phyloP scores from a whole-genome alignment of 129 eudicot species.

The Kitagawia praeruptora region DNA sequence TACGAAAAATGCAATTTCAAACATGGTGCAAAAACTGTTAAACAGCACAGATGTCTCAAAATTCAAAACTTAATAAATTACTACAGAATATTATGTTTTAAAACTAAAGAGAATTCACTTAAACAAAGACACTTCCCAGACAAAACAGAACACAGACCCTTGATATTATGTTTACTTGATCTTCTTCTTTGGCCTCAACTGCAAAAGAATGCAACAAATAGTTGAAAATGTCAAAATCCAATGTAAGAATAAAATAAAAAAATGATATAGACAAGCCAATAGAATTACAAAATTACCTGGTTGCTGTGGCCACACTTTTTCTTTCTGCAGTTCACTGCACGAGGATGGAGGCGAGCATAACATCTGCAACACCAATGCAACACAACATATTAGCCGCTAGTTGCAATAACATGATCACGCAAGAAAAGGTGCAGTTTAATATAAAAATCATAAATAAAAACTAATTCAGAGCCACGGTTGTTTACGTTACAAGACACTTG shows the following conservation, averaged over 20 bases:
- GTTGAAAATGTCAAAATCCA: background rate
- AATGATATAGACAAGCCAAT: background rate
- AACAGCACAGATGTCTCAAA: background rate
- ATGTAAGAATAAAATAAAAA: background rate
- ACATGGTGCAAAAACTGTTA: background rate
- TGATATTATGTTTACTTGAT: slow-evolving; percentile 31
- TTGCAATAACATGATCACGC: too few species aligned
- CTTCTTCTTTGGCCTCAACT: slow-evolving; percentile 71
- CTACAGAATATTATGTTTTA: background rate
- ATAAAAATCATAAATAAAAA: too few species aligned
- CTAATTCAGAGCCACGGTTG: background rate
- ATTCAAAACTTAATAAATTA: background rate
- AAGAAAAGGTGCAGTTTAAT: too few species aligned
- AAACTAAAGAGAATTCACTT: background rate
- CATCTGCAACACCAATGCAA: slow-evolving; percentile 18
- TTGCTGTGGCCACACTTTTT: slow-evolving; percentile 62
- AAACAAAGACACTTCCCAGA: background rate
- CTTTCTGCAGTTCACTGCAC: slow-evolving; percentile 58
- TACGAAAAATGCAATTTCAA: background rate
- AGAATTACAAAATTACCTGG: slow-evolving; percentile 18
- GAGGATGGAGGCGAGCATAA: slow-evolving; percentile 53
- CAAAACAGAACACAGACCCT: background rate
- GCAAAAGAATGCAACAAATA: background rate
- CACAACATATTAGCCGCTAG: background rate
- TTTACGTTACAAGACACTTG: background rate